Evolutionary conservation across 192 early-diverging fungal species (phyloP).

Genomic region (Umbelopsis ramanniana): DNA sequence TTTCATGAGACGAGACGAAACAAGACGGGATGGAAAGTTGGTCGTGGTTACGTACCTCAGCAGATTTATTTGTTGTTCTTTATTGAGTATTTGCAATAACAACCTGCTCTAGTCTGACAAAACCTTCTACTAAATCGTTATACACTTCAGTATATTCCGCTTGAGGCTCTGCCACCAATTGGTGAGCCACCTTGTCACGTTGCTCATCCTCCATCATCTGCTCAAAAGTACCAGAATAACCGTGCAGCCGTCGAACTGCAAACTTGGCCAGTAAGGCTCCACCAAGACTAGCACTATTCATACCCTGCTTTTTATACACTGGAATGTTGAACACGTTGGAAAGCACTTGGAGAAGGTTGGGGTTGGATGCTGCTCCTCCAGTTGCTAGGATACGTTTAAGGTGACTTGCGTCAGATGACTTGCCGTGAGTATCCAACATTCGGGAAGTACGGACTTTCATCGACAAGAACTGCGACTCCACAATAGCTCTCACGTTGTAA

Average conservation of each 20-base stretch:
- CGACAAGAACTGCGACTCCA: conserved; percentile 77
- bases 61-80: conserved; percentile 21
- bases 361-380: conserved; percentile 75
- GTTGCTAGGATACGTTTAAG: conserved; percentile 66
- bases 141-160: conserved; percentile 15
- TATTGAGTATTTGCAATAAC: conserved; percentile 15
- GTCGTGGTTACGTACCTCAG: too few species aligned
- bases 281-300: conserved; percentile 64
- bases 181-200: conserved; percentile 22
- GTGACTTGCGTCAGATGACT: conserved; percentile 19
- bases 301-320: conserved; percentile 58
- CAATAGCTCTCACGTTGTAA: conserved; percentile 62
- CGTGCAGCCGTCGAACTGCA: conserved; percentile 24
- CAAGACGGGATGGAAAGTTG: too few species aligned
- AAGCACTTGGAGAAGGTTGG: conserved; percentile 57
- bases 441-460: conserved; percentile 61
- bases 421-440: conserved; percentile 23
- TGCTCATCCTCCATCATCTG: conserved; percentile 33
- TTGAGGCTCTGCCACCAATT: conserved; percentile 29
- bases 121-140: conserved; percentile 20
- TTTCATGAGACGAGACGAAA: too few species aligned
- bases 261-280: conserved; percentile 59
- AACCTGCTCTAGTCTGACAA: conserved; percentile 25
- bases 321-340: conserved; percentile 74
- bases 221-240: conserved; percentile 24